Evolutionary conservation across 2,329 filamentous ascomycete genomes (phyloP), one percentile per base, ranked within the genome.

Genomic region (Massarina eburnea): DNA sequence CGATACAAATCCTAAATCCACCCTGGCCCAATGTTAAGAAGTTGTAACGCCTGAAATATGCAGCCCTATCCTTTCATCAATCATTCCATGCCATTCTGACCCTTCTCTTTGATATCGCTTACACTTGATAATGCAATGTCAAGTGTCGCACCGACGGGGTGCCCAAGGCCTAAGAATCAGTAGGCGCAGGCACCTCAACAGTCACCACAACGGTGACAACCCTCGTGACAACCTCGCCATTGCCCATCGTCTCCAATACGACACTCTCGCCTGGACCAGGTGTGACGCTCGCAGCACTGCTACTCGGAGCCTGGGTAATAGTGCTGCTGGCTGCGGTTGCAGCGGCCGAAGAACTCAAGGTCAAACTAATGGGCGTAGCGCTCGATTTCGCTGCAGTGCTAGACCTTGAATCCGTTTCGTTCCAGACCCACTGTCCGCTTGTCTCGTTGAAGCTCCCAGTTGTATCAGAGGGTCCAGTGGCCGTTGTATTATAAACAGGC

Each of bases 401-500:
- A 15, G 35, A 38, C 12, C 27, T 8, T 14, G 36, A n/a, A 15
- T 42, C 39, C 26, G 35, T 37, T 19, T 39, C 39, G 40, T 40
- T 46, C 49, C 39, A 36, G 15, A 19, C 21, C 44, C 39, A 49
- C 12, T 39, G 20, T 4, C 41, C 47, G 18, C 41, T 46, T 8
- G 47, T 45, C 14, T 34, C 39, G 27, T 49, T 46, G 34, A 39
- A 49, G 27, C 47, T 39, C 21, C 43, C 39, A 8, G 22, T 33
- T 27, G 35, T 43, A 8, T 38, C 43, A 4, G 37, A 33, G 1
- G 42, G 37, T 10, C 39, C 43, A 9, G 34, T 15, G 4, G 30
- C 30, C n/a, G 41, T 45, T 14, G 36, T 33, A 14, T 39, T 40
- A 24, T 61, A 61, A 10, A 49, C 41, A 0, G 60, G 60, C 3